These are phyloP conservation scores for Geotrichum aggregatum DNA, from an alignment of 1,139 yeast species.

Conservation along the genomic window DNA sequence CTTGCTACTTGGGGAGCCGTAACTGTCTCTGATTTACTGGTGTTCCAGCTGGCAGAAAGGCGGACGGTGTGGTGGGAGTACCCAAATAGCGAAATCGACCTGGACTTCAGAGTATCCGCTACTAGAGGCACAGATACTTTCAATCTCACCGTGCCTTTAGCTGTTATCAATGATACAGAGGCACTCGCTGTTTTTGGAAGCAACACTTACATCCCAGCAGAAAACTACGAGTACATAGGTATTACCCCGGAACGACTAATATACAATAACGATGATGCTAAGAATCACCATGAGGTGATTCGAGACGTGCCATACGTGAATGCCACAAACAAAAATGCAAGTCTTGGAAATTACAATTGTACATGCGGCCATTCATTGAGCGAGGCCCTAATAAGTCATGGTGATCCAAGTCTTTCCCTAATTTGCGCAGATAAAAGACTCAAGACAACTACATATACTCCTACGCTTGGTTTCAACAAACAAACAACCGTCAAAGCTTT, in stretches of 20 bases:
- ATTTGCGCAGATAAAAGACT: background rate
- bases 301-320: background rate
- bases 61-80: no score
- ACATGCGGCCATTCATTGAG: background rate
- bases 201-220: conserved; percentile 5
- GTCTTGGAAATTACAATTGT: background rate
- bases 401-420: background rate
- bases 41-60: no score
- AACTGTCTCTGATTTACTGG: no score
- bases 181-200: background rate
- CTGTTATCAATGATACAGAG: background rate
- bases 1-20: no score
- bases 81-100: background rate
- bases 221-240: background rate
- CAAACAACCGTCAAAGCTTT: background rate
- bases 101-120: background rate
- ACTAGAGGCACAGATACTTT: background rate
- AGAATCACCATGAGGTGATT: background rate
- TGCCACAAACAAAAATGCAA: background rate
- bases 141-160: conserved; percentile 1
- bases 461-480: conserved; percentile 1
- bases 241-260: background rate
- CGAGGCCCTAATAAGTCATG: background rate
- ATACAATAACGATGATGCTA: no score
- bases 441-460: background rate